Base-by-base conservation (phyloP, 1,284 basidiomycete species). In the Fomitopsis schrenkii region DNA sequence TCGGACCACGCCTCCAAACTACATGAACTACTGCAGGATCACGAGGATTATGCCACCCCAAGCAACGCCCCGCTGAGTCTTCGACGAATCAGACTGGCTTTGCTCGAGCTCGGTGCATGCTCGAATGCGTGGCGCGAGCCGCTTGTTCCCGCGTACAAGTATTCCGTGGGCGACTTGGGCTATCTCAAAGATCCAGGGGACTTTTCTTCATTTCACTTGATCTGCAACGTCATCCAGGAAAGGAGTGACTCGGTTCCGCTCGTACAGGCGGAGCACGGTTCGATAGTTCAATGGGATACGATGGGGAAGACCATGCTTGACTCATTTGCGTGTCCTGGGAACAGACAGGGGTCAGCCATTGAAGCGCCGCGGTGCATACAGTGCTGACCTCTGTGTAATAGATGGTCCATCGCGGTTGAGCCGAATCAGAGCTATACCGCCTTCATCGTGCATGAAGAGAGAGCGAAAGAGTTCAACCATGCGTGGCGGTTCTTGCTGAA, bases 361-460 rank as follows among this genome's bases (percentile, higher is more conserved):
- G 30, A 36, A 19, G 50, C 3, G n/a, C 14, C 1, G 12, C 10
- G 2, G 22, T 5, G 35, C 40, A n/a, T 46, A 1, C 7, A 10
- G 1, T 12, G 14, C 42, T 30, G 48, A 50, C 22, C 22, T 15
- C 15, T 4, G 26, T 17, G 7, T 10, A 12, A n/a, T 50, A 83
- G 81, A 54, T 84, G 83, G 82, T 74, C 80, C 0, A 70, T 83
- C 14, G 73, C 75, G 0, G 73, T 82, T 1, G 74, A 76, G 5
- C 73, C 70, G 5, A 69, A 65, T 4, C 45, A 75, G 22, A 73
- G 81, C 50, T 71, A 76, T 1, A 76, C 76, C 35, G 75, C 81
- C 8, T 68, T 74, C 17, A 66, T 81, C 28, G 63, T 75, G 5
- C 79, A 82, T 55, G 74, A 77, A 50, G 62, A 64, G 9, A 65